Conservation (phyloP, 2,329 filamentous ascomycete genomes). For the Trichophyton schoenleinii region DNA sequence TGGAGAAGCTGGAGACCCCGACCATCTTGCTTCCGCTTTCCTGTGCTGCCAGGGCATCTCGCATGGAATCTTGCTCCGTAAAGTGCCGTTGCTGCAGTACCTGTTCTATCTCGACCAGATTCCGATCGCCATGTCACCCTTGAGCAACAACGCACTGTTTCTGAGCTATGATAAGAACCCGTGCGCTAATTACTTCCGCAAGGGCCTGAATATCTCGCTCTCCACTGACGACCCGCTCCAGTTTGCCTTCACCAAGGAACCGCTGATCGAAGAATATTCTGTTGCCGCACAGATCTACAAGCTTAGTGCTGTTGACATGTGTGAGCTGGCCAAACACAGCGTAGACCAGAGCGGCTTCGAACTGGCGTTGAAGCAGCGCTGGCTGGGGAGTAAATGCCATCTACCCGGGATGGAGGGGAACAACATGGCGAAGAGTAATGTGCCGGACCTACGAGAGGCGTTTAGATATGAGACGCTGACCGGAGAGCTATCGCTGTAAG, state of each 20-base stretch:
- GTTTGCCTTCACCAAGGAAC: conserved; percentile 97
- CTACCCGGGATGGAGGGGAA: conserved; percentile 74
- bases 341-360: conserved; percentile 94
- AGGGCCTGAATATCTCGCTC: conserved; percentile 86
- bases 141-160: conserved; percentile 96
- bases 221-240: conserved; percentile 95
- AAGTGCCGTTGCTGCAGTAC: conserved; percentile 90
- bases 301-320: conserved; percentile 94
- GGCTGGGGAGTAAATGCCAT: conserved; percentile 70
- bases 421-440: conserved; percentile 88
- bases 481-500: conserved; percentile 73
- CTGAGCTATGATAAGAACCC: conserved; percentile 94
- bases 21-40: conserved; percentile 83
- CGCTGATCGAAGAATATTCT: conserved; percentile 93
- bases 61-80: conserved; percentile 81
- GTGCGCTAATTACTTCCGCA: conserved; percentile 88
- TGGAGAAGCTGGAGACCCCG: conserved; percentile 90
- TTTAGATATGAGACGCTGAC: conserved; percentile 77
- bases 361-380: conserved; percentile 73
- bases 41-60: conserved; percentile 95
- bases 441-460: conserved; percentile 81
- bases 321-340: conserved; percentile 90
- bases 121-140: conserved; percentile 96
- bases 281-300: conserved; percentile 98
- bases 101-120: conserved; percentile 97